phyloP scores from a whole-genome alignment of 805 yeast species.

The Ogataea ganodermae region DNA sequence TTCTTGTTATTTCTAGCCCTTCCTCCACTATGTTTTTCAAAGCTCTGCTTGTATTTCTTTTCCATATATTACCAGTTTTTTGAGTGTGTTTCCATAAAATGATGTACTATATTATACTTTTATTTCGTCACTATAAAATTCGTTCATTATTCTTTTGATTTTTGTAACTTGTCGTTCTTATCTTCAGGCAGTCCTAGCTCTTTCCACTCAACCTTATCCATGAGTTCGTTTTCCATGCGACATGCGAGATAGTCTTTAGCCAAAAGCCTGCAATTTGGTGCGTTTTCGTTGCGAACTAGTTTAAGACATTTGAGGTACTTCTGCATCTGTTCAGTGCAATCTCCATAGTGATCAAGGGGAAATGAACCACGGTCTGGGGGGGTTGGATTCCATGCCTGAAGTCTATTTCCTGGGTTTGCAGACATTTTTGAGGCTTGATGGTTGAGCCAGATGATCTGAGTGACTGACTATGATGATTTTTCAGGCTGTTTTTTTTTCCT shows the following conservation, averaged over 20 bases:
- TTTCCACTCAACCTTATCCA: constrained; percentile 40
- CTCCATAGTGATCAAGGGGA: constrained; percentile 87
- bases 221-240: constrained; percentile 73
- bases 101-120: constrained; percentile 2
- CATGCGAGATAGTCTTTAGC: constrained; percentile 84
- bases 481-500: not conserved
- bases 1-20: not conserved
- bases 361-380: constrained; percentile 98
- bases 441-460: no score
- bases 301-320: constrained; percentile 78
- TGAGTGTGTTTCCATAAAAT: constrained; percentile 1
- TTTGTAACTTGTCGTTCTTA: constrained; percentile 3
- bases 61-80: constrained; percentile 4
- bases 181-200: constrained; percentile 41
- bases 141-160: not conserved
- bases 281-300: constrained; percentile 76
- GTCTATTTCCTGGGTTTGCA: constrained; percentile 49
- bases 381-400: constrained; percentile 65
- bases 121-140: not conserved
- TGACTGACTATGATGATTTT: not conserved
- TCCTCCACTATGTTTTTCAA: not conserved
- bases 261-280: constrained; percentile 83
- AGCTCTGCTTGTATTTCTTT: not conserved
- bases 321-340: constrained; percentile 75
- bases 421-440: no score